Evolutionary conservation across 176 grass and related monocot genomes (phyloP), one percentile per base, ranked within the genome.

Genomic region (Ampelocalamus luodianensis): DNA sequence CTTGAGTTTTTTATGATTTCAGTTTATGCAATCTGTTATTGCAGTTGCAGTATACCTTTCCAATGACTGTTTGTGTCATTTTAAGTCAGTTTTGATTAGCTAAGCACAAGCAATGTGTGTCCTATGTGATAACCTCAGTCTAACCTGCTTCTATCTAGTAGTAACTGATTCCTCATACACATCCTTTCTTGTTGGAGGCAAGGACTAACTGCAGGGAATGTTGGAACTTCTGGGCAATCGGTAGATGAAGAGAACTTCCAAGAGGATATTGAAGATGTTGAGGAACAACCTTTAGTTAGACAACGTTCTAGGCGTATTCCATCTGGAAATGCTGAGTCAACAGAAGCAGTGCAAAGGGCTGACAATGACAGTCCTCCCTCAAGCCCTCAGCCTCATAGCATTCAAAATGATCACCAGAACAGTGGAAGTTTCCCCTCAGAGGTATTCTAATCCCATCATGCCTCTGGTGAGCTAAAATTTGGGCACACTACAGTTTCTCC

Each of bases 231-330:
- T 85, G 84, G 46, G 66, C 90, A 83, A 48, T 74, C 23, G n/a
- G 70, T 72, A 77, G 74, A 90, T 74, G 87, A 82, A 86, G 79
- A 71, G 77, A 72, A 64, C 51, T 85, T 79, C 38, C 83, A 83
- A 51, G 93, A 93, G 2, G 83, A 95, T 56, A 74, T 58, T 43
- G 93, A 94, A 83, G 90, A 96, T 82, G 85, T 68, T n/a, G 97
- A 99, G 8, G 93, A 94, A 61, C 84, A 84, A 62, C 92, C 93
- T 89, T 81, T 94, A 86, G 83, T 94, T 64, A 89, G 91, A 69
- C 84, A 83, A 71, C 86, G 48, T 44, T 86, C 84, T 67, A 90
- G 90, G 50, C 63, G 58, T 29, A 13, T 78, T 44, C 74, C 82
- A 75, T 65, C 82, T 64, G 71, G 81, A 92, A 92, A 59, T 79